These are phyloP conservation scores for Lactuca saligna DNA, from an alignment of 129 eudicot species.

Conservation along the genomic window DNA sequence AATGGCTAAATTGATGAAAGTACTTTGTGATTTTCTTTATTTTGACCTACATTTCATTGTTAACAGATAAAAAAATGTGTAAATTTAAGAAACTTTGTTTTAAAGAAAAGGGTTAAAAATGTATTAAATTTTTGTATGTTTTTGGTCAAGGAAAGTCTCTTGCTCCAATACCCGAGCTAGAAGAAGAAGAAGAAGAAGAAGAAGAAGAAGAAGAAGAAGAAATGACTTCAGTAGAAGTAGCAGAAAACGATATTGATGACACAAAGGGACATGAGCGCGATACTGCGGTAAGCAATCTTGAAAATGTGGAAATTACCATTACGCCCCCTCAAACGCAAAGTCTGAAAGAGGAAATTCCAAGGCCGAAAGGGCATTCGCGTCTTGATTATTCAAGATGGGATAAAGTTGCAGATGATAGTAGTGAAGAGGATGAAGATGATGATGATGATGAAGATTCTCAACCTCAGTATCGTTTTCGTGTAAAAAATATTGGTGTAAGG, in stretches of 20 bases:
- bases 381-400: constrained; percentile 95
- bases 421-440: constrained; percentile 84
- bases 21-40: too few relatives aligned
- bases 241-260: constrained; percentile 18
- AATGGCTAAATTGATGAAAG: too few relatives aligned
- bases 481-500: constrained; percentile 71
- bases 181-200: constrained; percentile 77
- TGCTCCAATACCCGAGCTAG: constrained; percentile 92
- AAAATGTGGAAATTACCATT: constrained; percentile 23
- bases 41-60: too few relatives aligned
- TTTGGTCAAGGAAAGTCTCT: constrained; percentile 90
- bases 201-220: constrained; percentile 47
- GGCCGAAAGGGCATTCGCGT: constrained; percentile 86
- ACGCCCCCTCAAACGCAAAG: constrained; percentile 28
- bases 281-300: constrained; percentile 21
- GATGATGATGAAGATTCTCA: constrained; percentile 70
- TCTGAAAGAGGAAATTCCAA: constrained; percentile 47
- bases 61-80: too few relatives aligned
- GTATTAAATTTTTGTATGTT: constrained; percentile 3
- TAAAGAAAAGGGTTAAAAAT: background rate
- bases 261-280: constrained; percentile 3
- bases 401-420: constrained; percentile 75
- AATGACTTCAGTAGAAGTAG: constrained; percentile 23
- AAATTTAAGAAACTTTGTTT: too few relatives aligned
- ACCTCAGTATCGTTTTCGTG: constrained; percentile 93